These are phyloP conservation scores for Cercospora nicotianae DNA, from an alignment of 2,329 filamentous ascomycete genomes.

Conservation along the genomic window DNA sequence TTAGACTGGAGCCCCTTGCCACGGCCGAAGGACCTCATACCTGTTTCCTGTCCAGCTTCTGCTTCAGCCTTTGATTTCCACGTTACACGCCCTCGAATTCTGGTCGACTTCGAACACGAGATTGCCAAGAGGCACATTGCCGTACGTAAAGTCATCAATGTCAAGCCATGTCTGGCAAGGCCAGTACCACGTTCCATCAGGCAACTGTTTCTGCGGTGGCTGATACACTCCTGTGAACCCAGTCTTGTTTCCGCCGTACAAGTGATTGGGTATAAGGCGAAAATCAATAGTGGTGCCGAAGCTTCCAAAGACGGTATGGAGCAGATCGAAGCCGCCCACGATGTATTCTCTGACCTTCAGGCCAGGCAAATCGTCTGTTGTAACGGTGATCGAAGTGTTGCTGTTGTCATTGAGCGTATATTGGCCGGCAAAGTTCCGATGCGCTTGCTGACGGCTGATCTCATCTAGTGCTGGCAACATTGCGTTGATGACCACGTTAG, in stretches of 20 bases:
- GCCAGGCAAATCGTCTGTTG: constrained; percentile 31
- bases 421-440: constrained; percentile 31
- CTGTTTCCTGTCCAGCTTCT: constrained; percentile 22
- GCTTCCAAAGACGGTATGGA: constrained; percentile 24
- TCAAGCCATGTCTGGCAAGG: constrained; percentile 23
- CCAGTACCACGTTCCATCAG: constrained; percentile 23
- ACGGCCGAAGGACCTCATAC: not conserved
- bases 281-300: constrained; percentile 24
- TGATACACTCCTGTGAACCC: constrained; percentile 26
- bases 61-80: constrained; percentile 20
- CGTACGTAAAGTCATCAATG: constrained; percentile 27
- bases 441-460: constrained; percentile 34
- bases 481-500: constrained; percentile 28
- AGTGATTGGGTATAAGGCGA: constrained; percentile 33
- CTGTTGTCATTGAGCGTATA: constrained; percentile 24
- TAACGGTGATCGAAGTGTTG: constrained; percentile 32
- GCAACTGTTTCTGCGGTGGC: constrained; percentile 15
- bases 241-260: constrained; percentile 21
- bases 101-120: constrained; percentile 31
- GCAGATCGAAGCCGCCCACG: constrained; percentile 39
- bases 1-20: not conserved
- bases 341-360: constrained; percentile 37
- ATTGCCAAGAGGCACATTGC: constrained; percentile 25
- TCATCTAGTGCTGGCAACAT: constrained; percentile 34
- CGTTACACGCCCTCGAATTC: constrained; percentile 16